Base-by-base conservation (phyloP, 768 basidiomycete species). In the Pseudohyphozyma bogoriensis region DNA sequence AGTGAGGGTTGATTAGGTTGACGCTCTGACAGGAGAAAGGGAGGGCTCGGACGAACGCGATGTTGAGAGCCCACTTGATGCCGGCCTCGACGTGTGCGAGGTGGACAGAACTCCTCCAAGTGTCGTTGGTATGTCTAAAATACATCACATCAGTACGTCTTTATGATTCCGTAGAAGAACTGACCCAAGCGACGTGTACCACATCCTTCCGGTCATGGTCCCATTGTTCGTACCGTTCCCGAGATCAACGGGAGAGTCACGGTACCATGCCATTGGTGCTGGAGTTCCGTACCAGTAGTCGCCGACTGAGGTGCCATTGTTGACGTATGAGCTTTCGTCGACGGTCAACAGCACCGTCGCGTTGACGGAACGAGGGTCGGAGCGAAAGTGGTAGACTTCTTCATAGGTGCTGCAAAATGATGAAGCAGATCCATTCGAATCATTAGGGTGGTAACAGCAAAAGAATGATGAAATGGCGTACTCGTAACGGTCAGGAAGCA, bases 351-450 rank as follows among this genome's bases (percentile, higher is more conserved):
- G 58, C 3, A 76, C 68, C 9, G 70, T 66, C 0, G 73, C 73
- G 35, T 74, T 73, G 20, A 71, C 68, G 6, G 53, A 58, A 32
- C 76, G 60, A 18, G 76, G 76, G 56, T 77, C 74, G 4, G 70
- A 66, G 1, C 73, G 67, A 67, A 73, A 76, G 44, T 73, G 64
- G 60, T 77, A 75, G 24, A 74, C 74, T 51, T 77, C 76, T 56
- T 77, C 76, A 39, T 42, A 56, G 11, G 52, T 51, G n/a, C 52
- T 51, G 9, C 18, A 31, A 28, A 5, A 44, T 2, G 11, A 12
- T 4, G 36, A 15, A 18, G 20, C 18, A 8, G 16, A 32, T n/a
- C 2, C 13, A 35, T n/a, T n/a, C 6, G 4, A 24, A 46, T 40
- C 36, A 22, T 26, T 22, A 5, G 16, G 12, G 11, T 24, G 7